Evolutionary conservation across 2,329 filamentous ascomycete species (phyloP).

Genomic region (Penicillium sp.): DNA sequence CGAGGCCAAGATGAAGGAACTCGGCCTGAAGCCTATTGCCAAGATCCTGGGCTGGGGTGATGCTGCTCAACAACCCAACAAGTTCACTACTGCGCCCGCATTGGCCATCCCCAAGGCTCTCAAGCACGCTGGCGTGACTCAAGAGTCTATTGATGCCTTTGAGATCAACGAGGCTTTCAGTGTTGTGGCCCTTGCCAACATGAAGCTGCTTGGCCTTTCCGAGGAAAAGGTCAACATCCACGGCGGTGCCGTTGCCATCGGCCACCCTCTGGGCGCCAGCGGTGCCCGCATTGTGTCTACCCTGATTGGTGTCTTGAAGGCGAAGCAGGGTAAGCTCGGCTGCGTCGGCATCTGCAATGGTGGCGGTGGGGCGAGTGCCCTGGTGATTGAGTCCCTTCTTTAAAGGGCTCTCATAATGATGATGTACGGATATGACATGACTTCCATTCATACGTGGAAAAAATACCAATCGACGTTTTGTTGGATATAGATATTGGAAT

Average conservation of each 20-base stretch:
- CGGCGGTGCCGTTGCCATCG: slow-evolving; percentile 91
- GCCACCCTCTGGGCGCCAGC: slow-evolving; percentile 89
- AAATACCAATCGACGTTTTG: slow-evolving; percentile 6
- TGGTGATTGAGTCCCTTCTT: slow-evolving; percentile 72
- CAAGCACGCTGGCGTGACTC: slow-evolving; percentile 82
- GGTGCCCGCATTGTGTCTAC: slow-evolving; percentile 93
- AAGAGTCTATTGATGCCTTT: slow-evolving; percentile 81
- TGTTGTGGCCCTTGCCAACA: slow-evolving; percentile 91
- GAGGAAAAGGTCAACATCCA: slow-evolving; percentile 92
- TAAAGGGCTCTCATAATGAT: slow-evolving; percentile 26
- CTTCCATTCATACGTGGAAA: slow-evolving; percentile 10
- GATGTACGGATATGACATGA: slow-evolving; percentile 24
- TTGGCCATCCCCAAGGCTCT: slow-evolving; percentile 96
- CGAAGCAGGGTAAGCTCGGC: slow-evolving; percentile 91
- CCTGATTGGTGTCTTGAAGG: slow-evolving; percentile 79
- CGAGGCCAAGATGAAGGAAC: slow-evolving; percentile 88
- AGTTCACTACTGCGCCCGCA: slow-evolving; percentile 92
- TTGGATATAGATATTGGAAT: slow-evolving; percentile 3
- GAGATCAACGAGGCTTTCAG: slow-evolving; percentile 99
- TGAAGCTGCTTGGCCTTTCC: slow-evolving; percentile 79
- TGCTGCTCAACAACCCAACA: slow-evolving; percentile 83
- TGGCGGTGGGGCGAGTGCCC: slow-evolving; percentile 87
- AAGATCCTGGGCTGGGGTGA: slow-evolving; percentile 98
- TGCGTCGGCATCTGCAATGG: slow-evolving; percentile 97
- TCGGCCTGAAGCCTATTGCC: slow-evolving; percentile 85